phyloP scores from a whole-genome alignment of 139 green algal genomes.

The Protoeuglena noctilucae region DNA sequence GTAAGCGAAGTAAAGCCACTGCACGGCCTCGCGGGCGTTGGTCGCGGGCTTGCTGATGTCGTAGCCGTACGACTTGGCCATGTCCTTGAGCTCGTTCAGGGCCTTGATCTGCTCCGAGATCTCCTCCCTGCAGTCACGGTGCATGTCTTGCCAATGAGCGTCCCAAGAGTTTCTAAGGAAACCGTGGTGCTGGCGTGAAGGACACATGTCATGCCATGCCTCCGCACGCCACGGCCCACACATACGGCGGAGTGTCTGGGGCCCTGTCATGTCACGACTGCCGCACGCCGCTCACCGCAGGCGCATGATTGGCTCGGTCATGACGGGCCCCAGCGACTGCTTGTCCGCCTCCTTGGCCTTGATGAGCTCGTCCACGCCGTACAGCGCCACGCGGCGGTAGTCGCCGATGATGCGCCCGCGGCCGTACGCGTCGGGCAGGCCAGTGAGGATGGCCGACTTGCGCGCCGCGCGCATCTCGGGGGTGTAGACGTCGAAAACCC shows the following conservation, averaged over 20 bases:
- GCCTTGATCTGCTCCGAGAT: conserved; percentile 46
- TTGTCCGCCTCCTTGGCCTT: conserved; percentile 39
- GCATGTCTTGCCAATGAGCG: no score
- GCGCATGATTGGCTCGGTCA: conserved; percentile 41
- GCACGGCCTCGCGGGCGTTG: conserved; percentile 42
- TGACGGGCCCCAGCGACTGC: conserved; percentile 24
- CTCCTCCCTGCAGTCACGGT: no score
- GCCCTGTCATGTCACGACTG: no score
- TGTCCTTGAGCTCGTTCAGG: conserved; percentile 47
- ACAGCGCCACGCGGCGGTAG: conserved; percentile 59
- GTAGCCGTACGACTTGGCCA: conserved; percentile 42
- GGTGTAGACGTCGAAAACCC: conserved; percentile 61
- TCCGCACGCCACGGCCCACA: no score
- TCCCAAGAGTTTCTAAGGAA: no score
- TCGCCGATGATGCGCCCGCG: conserved; percentile 62
- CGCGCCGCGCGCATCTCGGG: conserved; percentile 44
- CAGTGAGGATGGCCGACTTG: conserved; percentile 46
- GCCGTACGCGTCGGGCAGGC: conserved; percentile 53
- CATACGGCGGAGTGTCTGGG: no score
- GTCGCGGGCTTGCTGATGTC: conserved; percentile 36
- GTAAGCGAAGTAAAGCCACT: conserved; percentile 61
- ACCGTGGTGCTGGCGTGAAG: no score
- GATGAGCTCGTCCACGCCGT: conserved; percentile 45
- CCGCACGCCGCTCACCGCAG: no score
- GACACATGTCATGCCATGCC: no score